phyloP scores from a whole-genome alignment of 352 stramenopile species.

The Phytophthora quininea region DNA sequence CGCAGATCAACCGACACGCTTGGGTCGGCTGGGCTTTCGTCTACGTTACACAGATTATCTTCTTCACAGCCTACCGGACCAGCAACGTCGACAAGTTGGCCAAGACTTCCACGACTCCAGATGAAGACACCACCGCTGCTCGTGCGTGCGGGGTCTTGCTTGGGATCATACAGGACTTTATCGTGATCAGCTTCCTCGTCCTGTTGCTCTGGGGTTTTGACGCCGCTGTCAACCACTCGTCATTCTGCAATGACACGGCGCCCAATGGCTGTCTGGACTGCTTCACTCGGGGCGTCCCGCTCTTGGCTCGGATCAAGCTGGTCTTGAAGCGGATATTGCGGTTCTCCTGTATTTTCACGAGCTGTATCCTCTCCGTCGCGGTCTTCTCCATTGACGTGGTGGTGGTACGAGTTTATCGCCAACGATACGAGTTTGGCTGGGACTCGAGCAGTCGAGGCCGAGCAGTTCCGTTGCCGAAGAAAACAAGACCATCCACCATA shows the following conservation, averaged over 20 bases:
- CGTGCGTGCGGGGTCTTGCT: conserved; percentile 21
- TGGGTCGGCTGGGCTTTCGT: conserved; percentile 31
- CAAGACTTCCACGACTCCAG: neutral
- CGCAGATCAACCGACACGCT: conserved; percentile 21
- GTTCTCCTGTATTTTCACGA: conserved; percentile 9
- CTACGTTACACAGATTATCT: conserved; percentile 22
- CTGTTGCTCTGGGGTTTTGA: conserved; percentile 26
- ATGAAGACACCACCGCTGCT: conserved; percentile 13
- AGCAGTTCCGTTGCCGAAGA: conserved; percentile 5
- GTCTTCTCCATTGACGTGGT: conserved; percentile 31
- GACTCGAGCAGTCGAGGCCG: conserved; percentile 1
- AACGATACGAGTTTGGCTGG: conserved; percentile 19
- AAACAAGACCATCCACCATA: conserved; percentile 1
- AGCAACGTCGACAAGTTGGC: conserved; percentile 25
- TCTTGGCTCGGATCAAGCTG: conserved; percentile 23
- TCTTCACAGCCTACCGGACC: conserved; percentile 31
- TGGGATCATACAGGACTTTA: conserved; percentile 30
- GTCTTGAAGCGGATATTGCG: conserved; percentile 29
- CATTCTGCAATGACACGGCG: conserved; percentile 37
- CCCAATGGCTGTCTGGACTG: conserved; percentile 38
- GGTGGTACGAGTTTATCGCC: conserved; percentile 21
- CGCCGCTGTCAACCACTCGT: conserved; percentile 25
- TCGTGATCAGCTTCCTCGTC: conserved; percentile 32
- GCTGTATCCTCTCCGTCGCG: conserved; percentile 25
- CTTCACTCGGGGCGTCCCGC: conserved; percentile 31